Conservation (phyloP, 2,329 filamentous ascomycete species). For the Beauveria asiatica region DNA sequence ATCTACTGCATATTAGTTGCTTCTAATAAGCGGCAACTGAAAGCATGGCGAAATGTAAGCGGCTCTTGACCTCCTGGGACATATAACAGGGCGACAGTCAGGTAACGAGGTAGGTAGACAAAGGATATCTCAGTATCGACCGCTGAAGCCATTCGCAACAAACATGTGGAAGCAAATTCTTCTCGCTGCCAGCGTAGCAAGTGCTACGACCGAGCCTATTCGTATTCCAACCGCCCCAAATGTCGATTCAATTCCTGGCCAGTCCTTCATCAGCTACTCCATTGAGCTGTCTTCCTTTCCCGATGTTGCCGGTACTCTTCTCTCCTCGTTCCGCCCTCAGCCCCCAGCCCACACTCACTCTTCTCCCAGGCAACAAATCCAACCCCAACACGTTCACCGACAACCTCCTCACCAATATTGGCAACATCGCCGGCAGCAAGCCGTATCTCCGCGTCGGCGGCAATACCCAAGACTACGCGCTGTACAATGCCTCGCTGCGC, state of each 20-base stretch:
- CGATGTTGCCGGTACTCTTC: constrained; percentile 36
- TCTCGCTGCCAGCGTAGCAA: neutral
- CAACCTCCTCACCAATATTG: constrained; percentile 50
- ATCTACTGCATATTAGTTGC: neutral
- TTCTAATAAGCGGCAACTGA: neutral
- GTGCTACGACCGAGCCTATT: neutral
- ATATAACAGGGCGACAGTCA: neutral
- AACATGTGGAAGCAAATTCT: constrained; percentile 1
- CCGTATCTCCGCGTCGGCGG: constrained; percentile 56
- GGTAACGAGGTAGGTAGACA: no score
- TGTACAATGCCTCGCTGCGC: constrained; percentile 46
- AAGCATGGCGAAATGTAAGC: neutral
- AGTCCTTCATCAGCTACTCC: constrained; percentile 41
- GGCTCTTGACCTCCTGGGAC: neutral
- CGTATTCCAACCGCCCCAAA: neutral
- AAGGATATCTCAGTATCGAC: neutral
- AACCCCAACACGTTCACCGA: constrained; percentile 52
- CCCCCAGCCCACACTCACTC: neutral
- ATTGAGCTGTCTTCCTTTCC: constrained; percentile 45
- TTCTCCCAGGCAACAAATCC: constrained; percentile 37
- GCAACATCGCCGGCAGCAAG: constrained; percentile 43
- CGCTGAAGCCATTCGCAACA: neutral
- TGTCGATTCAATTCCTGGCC: constrained; percentile 16
- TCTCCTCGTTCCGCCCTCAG: neutral
- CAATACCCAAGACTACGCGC: constrained; percentile 58